Evolutionary conservation across 1,284 basidiomycete genomes (phyloP), one percentile per base, ranked within the genome.

Genomic region (Prillingera fragicola): DNA sequence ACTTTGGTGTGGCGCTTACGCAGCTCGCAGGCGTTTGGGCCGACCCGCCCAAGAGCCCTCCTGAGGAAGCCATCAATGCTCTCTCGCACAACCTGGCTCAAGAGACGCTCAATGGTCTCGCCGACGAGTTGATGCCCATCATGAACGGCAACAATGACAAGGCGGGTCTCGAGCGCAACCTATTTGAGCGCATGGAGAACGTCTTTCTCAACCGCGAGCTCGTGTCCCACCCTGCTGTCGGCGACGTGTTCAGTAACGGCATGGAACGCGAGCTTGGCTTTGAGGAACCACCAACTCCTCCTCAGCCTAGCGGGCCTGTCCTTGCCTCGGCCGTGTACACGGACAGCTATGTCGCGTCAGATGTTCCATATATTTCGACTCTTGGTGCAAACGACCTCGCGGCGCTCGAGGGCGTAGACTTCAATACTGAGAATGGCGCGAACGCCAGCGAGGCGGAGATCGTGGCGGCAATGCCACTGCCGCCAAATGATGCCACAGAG

Each of bases 21-120:
- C 67, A 67, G 41, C 54, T 69, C 3, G 60, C 62, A 0, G 57
- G 50, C 1, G 55, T 62, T 8, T 69, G 65, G 64, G 29, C 45
- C 7, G 43, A 39, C 17, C 28, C 17, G n/a, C 41, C 34, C 17
- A 34, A 35, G 5, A 28, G 9, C 13, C 21, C 37, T 12, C 3
- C n/a, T 6, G 13, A 4, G 7, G 19, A 21, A 19, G 26, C 25
- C n/a, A 14, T 23, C 8, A 25, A 33, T 0, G 14, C 15, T 0
- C 32, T 41, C 18, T 34, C 48, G 8, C 9, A n/a, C 13, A 9
- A n/a, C 2, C 15, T 50, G 34, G 32, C 41, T n/a, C 15, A 18
- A 25, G 31, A 38, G 9, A 34, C 43, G 9, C 18, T 27, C 14
- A 25, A 12, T 2, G 31, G 24, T 5, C 39, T 50, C 26, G 34